Percentiles rank a stretch among this genome's conserved stretches.
These are phyloP conservation scores for Pyrrhoderma noxium DNA, from an alignment of 1,284 basidiomycete genomes.

Conservation along the genomic window DNA sequence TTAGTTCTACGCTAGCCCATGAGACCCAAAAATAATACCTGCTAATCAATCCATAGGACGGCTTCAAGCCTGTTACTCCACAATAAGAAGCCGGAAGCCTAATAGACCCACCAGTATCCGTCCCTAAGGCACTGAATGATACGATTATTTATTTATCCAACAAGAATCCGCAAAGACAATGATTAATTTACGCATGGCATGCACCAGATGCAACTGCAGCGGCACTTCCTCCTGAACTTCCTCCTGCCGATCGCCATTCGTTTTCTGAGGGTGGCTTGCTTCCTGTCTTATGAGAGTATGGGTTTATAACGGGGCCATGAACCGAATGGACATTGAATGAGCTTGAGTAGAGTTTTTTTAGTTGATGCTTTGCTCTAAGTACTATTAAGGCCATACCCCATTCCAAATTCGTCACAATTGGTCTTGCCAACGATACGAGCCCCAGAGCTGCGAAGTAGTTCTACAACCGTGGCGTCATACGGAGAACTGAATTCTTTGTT, in stretches of 20 bases:
- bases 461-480: constrained; percentile 84
- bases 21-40: constrained; percentile 38
- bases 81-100: constrained; percentile 92
- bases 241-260: constrained; percentile 64
- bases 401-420: constrained; percentile 98
- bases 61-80: constrained; percentile 88
- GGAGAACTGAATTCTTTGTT: constrained; percentile 61
- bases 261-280: constrained; percentile 24
- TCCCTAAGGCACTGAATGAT: constrained; percentile 69
- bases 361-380: constrained; percentile 10
- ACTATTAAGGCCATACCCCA: too few species aligned
- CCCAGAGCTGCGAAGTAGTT: constrained; percentile 54
- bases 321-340: constrained; percentile 67
- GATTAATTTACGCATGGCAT: constrained; percentile 63
- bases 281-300: constrained; percentile 33
- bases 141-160: constrained; percentile 1
- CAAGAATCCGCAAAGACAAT: background rate
- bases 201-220: constrained; percentile 74
- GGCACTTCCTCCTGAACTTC: constrained; percentile 80
- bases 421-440: constrained; percentile 81
- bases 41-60: constrained; percentile 88
- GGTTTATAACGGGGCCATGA: constrained; percentile 77
- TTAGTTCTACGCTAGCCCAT: background rate
- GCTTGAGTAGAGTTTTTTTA: too few species aligned
- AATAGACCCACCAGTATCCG: constrained; percentile 94